Evolutionary conservation across 768 basidiomycete genomes (phyloP), one percentile per base, ranked within the genome.

Genomic region (Boletus subparvulus): DNA sequence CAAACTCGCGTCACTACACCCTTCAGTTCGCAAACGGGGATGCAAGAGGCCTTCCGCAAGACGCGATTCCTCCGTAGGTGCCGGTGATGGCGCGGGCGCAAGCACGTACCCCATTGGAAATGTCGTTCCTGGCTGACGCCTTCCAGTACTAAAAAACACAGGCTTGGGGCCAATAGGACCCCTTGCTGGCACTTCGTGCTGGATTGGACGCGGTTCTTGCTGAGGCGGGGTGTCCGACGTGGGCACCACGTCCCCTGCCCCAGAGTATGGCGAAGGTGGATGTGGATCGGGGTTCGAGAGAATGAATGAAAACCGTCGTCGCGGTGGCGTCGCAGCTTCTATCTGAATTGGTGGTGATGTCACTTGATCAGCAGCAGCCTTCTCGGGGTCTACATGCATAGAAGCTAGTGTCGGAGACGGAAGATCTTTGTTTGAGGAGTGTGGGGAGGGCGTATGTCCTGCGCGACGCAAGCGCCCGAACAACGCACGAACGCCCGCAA

Each of bases 251-350:
- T 47, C 47, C 19, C 28, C 43, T 13, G n/a, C 48, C 16, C 58
- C 58, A 42, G 61, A 54, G 41, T 54, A 56, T 1, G 59, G 67
- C 13, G 69, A 64, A 33, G 63, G 44, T n/a, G 61, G 61, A 16
- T 55, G 58, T n/a, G 62, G 60, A 48, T 71, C 71, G 28, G 70
- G 70, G 40, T 71, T 71, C 8, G 69, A 71, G 16, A 71, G 71
- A 19, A 71, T 57, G 48, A 70, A 73, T 3, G 69, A 70, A 54
- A 63, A 64, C 47, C 52, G 67, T 10, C 58, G 59, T 55, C 60
- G 69, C 0, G 37, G 57, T 7, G 61, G 60, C 1, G 61, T 71
- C 28, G 65, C 56, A 21, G 41, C 49, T 4, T 58, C 49, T 5
- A 54, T 17, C 30, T 59, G 61, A 50, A 59, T 55, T 12, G 63